Evolutionary conservation across 2,329 filamentous ascomycete genomes (phyloP).

Genomic region (Botrytis elliptica): DNA sequence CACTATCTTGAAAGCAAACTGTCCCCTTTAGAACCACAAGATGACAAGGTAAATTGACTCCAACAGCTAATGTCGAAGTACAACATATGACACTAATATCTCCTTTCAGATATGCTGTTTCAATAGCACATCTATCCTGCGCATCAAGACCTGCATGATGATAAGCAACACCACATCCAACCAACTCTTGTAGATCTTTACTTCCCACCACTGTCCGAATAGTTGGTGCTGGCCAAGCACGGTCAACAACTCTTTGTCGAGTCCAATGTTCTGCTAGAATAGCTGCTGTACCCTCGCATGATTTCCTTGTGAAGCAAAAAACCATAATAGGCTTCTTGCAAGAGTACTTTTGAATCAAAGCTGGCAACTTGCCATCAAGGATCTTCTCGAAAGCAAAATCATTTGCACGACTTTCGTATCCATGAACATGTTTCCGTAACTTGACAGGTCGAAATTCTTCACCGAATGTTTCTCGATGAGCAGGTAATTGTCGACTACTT

Average conservation of each 20-base stretch:
- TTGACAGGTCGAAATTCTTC: constrained; percentile 79
- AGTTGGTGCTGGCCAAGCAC: constrained; percentile 62
- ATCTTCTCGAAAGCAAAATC: constrained; percentile 75
- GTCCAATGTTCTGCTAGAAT: constrained; percentile 66
- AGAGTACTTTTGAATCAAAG: constrained; percentile 65
- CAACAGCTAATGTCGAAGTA: constrained; percentile 80
- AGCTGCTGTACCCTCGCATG: constrained; percentile 66
- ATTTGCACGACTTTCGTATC: constrained; percentile 61
- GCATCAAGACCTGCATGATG: constrained; percentile 75
- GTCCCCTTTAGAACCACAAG: constrained; percentile 83
- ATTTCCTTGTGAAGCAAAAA: constrained; percentile 77
- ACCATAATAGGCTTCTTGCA: constrained; percentile 75
- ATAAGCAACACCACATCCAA: constrained; percentile 65
- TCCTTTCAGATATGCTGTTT: constrained; percentile 66
- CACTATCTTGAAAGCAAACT: constrained; percentile 59
- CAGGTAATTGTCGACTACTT: constrained; percentile 59
- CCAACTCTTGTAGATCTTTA: constrained; percentile 55
- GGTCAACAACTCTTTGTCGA: constrained; percentile 48
- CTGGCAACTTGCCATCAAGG: constrained; percentile 63
- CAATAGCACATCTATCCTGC: constrained; percentile 63
- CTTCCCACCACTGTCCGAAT: constrained; percentile 53
- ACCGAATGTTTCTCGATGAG: constrained; percentile 67
- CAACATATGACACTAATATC: constrained; percentile 81
- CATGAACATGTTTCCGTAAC: constrained; percentile 73
- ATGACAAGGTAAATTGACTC: constrained; percentile 80